Evolutionary conservation across 139 green algal species (phyloP).

Genomic region (Chlorella sorokiniana): DNA sequence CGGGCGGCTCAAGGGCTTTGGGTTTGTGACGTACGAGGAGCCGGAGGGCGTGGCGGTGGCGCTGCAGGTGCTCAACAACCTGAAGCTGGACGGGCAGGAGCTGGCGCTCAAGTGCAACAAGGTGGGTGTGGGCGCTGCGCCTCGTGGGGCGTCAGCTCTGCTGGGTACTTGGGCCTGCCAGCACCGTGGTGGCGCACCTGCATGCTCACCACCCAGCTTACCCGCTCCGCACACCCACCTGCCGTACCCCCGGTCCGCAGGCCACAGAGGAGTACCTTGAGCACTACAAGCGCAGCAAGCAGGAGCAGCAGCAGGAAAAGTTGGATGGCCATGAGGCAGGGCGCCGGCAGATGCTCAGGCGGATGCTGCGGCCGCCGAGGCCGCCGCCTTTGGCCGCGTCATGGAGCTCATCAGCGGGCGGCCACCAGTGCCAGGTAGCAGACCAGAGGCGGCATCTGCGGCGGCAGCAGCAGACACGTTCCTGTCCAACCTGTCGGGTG

Average conservation of each 20-base stretch:
- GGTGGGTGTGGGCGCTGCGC: conserved; percentile 12
- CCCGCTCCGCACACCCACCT: neutral
- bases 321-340: no score
- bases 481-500: conserved; percentile 35
- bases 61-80: conserved; percentile 69
- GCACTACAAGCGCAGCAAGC: conserved; percentile 40
- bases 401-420: conserved; percentile 68
- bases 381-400: conserved; percentile 45
- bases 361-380: neutral
- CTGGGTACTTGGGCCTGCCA: neutral
- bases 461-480: conserved; percentile 51
- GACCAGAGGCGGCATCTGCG: conserved; percentile 31
- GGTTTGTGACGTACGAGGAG: conserved; percentile 89
- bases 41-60: conserved; percentile 73
- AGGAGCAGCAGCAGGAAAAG: conserved; percentile 30
- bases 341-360: conserved; percentile 17
- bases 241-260: neutral
- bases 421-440: neutral
- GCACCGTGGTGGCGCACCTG: no score
- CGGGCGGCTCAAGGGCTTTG: conserved; percentile 84
- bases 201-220: no score
- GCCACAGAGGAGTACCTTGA: conserved; percentile 33
- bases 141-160: conserved; percentile 16
- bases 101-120: conserved; percentile 86
- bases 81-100: conserved; percentile 83